Base-by-base conservation (phyloP, 495 filamentous ascomycete genomes). In the Corynascus novoguineensis region DNA sequence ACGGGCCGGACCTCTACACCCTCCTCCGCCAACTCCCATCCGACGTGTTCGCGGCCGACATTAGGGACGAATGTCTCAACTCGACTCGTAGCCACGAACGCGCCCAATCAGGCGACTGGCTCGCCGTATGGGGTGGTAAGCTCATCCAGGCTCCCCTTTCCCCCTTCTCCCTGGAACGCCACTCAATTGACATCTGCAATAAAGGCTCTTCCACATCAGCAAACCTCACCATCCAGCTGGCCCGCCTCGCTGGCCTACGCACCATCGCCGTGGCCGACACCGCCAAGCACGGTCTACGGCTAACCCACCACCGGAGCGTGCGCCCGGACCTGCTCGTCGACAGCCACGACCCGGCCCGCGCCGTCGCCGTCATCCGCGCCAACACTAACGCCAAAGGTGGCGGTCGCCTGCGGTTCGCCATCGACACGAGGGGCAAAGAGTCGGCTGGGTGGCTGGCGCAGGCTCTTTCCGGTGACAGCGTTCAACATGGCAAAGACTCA, bases 61-160 rank as follows among this genome's bases (percentile, higher is more conserved):
- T 86, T 31, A 62, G 71, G 15, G 57, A 70, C 1, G 83, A 87
- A 50, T 80, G 76, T 37, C 78, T 85, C 29, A 67, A 76, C 10
- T 64, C 72, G 5, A 73, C 77, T 28, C 49, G 52, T 9, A 60
- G 67, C 12, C 59, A 66, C 11, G 81, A 82, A 55, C 69, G 76
- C 32, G 71, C 77, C 1, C 67, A 69, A 45, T 38, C 58, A 9
- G 83, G 81, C 0, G 84, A 87, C 28, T 88, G 84, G 84, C 65
- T 88, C 53, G 82, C 77, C 11, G 80, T 87, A 14, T 88, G 85
- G 85, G 85, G 84, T 60, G 85, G 83, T 79, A 73, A 68, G 76
- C 62, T 12, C 14, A 4, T 37, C 8, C 21, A 52, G 34, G 21
- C 35, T 14, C 42, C 42, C 42, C 21, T 7, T 27, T 12, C 1